Evolutionary conservation across 1,284 basidiomycete genomes (phyloP), one percentile per base, ranked within the genome.

Genomic region (Puccinia horiana): DNA sequence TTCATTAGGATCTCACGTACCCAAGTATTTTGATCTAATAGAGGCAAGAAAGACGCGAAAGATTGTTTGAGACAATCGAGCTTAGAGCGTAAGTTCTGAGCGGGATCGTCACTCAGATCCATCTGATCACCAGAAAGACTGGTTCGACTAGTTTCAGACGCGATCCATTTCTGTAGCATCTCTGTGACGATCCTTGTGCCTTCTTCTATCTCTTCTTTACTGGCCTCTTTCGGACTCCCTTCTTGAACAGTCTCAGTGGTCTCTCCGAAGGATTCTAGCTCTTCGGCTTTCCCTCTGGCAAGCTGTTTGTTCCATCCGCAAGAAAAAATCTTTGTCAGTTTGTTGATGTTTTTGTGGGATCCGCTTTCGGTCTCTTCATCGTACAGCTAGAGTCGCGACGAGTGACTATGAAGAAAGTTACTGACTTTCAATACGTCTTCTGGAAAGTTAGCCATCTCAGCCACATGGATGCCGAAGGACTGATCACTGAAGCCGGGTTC

Each of bases 401-500:
- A 32, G 77, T 9, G 78, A 75, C 20, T n/a, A 18, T 14, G 40
- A 32, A 32, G 18, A 47, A 47, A 6, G 9, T 16, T 44, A 85
- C 88, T 84, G 73, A 95, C 93, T 89, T 92, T 94, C 83, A 98
- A 91, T 5, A 99, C 96, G 83, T 91, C 92, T 81, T 96, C 93
- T 0, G 96, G 97, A 88, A 99, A 99, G 86, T 96, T 94, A 16
- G 97, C 96, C 52, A 99, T 89, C 86, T 96, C 91, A 0, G 97
- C 97, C 29, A 99, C 97, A 85, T 99, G 96, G 67, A 99, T 99
- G 88, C 97, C 97, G 85, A 98, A 98, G 86, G 94, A 96, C 87
- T 98, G 96, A 86, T 99, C 96, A 83, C 94, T 87, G 52, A 87
- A 84, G 26, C 88, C 95, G n/a, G 93, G 92, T 86, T 95, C 92